Conservation (phyloP, 2,329 filamentous ascomycete species). For the Chaetomiaceae sp. region DNA sequence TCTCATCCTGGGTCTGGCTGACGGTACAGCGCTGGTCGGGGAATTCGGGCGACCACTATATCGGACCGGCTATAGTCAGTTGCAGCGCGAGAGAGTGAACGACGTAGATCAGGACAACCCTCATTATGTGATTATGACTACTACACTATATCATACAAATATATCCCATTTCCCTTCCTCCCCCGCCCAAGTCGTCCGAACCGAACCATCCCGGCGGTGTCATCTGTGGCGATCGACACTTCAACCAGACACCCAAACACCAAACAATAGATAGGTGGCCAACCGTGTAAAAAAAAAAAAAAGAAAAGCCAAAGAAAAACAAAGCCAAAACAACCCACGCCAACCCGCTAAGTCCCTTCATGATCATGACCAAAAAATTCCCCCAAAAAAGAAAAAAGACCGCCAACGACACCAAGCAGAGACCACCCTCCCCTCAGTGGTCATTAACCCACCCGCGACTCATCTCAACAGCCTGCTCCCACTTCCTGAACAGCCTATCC, state of each 20-base stretch:
- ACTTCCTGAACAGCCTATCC: conserved; percentile 45
- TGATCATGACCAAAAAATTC: background rate
- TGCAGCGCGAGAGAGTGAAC: background rate
- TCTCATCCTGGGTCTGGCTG: no score
- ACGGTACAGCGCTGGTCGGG: no score
- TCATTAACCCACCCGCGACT: conserved; percentile 49
- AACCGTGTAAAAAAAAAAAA: no score
- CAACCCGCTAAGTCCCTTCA: conserved; percentile 1
- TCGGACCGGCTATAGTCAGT: no score
- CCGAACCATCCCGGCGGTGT: no score
- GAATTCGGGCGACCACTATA: no score
- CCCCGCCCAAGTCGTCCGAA: background rate
- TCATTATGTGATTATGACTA: conserved; percentile 5
- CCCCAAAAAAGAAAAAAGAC: background rate
- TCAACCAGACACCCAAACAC: background rate
- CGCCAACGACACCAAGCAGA: no score
- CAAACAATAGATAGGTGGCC: no score
- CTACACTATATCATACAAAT: background rate
- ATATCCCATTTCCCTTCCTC: background rate
- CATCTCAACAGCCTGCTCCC: conserved; percentile 57
- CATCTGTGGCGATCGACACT: no score
- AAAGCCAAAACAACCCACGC: background rate
- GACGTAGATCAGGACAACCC: background rate
- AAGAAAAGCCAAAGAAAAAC: background rate
- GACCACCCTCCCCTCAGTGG: conserved; percentile 14